Percentiles rank a stretch among this genome's conserved stretches.
Conservation (phyloP, 257 asterid genomes). For the Paulownia fortunei region DNA sequence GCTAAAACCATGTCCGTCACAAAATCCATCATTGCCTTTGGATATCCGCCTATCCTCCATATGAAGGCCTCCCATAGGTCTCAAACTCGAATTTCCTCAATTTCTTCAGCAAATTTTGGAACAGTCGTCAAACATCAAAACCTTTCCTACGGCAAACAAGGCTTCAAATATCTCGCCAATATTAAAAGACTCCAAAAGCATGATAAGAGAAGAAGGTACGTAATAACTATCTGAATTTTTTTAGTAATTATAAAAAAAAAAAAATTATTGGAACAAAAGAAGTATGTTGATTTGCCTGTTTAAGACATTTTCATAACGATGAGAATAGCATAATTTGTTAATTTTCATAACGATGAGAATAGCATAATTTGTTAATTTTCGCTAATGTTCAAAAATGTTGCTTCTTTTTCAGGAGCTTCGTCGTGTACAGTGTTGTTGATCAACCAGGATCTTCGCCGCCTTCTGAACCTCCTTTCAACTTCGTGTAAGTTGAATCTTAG, state of each 20-base stretch:
- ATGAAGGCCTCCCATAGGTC: not conserved
- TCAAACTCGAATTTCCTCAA: not conserved
- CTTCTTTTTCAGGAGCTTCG: constrained; percentile 18
- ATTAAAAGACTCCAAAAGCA: not conserved
- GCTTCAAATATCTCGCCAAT: not conserved
- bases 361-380: not conserved
- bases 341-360: too few relatives aligned
- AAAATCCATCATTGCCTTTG: not conserved
- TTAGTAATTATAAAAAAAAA: too few relatives aligned
- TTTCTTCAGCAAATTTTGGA: not conserved
- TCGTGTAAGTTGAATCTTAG: constrained; percentile 22
- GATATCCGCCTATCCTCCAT: not conserved
- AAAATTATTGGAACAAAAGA: too few relatives aligned
- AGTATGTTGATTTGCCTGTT: too few relatives aligned
- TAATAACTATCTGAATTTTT: too few relatives aligned
- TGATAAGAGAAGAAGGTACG: constrained; percentile 8
- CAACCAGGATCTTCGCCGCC: constrained; percentile 26
- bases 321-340: too few relatives aligned
- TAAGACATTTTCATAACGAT: too few relatives aligned
- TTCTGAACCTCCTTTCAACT: constrained; percentile 16
- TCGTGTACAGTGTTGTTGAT: constrained; percentile 5
- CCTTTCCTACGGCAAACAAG: not conserved
- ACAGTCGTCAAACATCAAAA: not conserved
- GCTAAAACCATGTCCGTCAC: constrained; percentile 11
- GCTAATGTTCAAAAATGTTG: not conserved